Conservation (phyloP, 2,329 filamentous ascomycete species). For the Exutisphaerella laricina region DNA sequence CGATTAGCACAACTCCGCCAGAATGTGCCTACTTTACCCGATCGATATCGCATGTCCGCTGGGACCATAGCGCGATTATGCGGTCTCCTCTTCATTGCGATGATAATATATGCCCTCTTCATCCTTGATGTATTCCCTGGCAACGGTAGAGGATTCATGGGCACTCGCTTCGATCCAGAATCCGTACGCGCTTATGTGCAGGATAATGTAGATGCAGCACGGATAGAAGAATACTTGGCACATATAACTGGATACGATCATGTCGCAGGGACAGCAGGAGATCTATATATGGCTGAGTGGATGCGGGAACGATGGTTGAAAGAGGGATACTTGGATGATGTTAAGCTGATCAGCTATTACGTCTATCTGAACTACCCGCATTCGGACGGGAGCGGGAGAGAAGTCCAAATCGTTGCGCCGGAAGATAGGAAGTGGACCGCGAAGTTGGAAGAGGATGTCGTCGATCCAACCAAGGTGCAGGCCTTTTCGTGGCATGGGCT, state of each 20-base stretch:
- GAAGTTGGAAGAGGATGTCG: constrained; percentile 73
- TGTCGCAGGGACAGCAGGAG: constrained; percentile 89
- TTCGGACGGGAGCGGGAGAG: constrained; percentile 65
- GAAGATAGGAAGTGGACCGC: constrained; percentile 67
- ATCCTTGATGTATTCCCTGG: constrained; percentile 76
- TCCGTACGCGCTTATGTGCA: constrained; percentile 72
- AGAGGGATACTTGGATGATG: constrained; percentile 60
- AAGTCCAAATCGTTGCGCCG: constrained; percentile 72
- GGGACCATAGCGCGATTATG: constrained; percentile 68
- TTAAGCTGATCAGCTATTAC: constrained; percentile 61
- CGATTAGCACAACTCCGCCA: constrained; percentile 19
- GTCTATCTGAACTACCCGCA: constrained; percentile 92
- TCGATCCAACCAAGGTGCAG: constrained; percentile 59
- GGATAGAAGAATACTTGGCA: constrained; percentile 61
- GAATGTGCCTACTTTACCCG: constrained; percentile 37
- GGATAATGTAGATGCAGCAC: constrained; percentile 60
- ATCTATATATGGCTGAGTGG: constrained; percentile 79
- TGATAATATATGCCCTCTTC: constrained; percentile 77
- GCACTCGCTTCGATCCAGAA: constrained; percentile 76
- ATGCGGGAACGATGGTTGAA: constrained; percentile 72
- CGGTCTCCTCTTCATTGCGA: constrained; percentile 68
- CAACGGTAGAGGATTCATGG: constrained; percentile 54
- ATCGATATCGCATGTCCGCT: constrained; percentile 49
- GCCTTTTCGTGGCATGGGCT: constrained; percentile 82
- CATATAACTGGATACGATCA: constrained; percentile 82